These are phyloP conservation scores for Lolium multiflorum DNA, from an alignment of 176 grass and related monocot species.

Conservation along the genomic window DNA sequence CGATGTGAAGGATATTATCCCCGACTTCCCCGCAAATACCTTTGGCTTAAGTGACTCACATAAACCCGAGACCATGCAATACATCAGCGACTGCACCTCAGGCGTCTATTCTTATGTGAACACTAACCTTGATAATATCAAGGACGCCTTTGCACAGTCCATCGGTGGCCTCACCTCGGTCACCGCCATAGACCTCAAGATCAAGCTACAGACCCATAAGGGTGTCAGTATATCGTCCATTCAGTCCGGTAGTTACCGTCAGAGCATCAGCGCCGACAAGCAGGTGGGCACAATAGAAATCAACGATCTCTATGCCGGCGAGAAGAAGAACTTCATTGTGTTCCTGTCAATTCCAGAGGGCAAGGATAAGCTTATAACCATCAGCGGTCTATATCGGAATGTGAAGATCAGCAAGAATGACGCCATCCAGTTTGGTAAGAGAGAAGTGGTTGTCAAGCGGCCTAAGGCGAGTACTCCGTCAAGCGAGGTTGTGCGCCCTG, in stretches of 20 bases:
- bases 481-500: background rate
- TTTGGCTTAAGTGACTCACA: background rate
- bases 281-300: background rate
- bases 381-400: background rate
- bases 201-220: background rate
- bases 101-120: background rate
- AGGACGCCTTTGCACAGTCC: background rate
- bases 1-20: background rate
- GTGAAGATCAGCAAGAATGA: background rate
- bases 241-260: background rate
- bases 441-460: background rate
- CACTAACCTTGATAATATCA: background rate
- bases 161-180: background rate
- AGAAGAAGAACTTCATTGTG: background rate
- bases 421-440: background rate
- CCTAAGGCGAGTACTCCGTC: background rate
- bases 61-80: background rate
- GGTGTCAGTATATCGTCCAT: background rate
- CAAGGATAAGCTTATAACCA: background rate
- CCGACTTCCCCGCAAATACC: background rate
- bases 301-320: background rate
- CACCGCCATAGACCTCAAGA: background rate
- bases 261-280: too few species aligned
- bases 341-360: background rate
- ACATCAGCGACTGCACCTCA: background rate